phyloP scores from a whole-genome alignment of 2,329 filamentous ascomycete genomes.

The Monosporascus sp. region DNA sequence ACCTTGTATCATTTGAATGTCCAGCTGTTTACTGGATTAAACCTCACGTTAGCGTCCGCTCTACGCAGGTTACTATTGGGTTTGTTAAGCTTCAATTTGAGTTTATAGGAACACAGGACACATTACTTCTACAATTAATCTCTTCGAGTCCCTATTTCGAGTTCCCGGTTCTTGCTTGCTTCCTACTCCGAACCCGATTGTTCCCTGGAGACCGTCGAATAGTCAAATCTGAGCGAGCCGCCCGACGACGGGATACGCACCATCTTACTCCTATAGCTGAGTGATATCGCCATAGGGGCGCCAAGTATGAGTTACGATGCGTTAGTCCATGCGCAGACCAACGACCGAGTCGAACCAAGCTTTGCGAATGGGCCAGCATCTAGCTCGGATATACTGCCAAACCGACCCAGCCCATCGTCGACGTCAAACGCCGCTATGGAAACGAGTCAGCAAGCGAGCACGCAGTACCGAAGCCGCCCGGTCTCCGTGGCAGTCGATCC shows the following conservation, averaged over 20 bases:
- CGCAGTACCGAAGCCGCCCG: slow-evolving; percentile 55
- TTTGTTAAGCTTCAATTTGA: too few relatives aligned
- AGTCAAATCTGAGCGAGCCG: background rate
- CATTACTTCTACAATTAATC: background rate
- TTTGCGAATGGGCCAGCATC: slow-evolving; percentile 18
- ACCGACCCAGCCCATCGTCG: slow-evolving; percentile 15
- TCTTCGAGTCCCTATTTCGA: background rate
- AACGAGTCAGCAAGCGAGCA: slow-evolving; percentile 17
- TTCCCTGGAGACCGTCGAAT: background rate
- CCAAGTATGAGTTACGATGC: slow-evolving; percentile 33
- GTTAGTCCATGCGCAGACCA: slow-evolving; percentile 26
- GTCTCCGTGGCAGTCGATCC: slow-evolving; percentile 83
- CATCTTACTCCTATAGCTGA: background rate
- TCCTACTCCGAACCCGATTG: background rate
- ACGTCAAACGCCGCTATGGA: slow-evolving; percentile 27
- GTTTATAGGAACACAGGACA: too few relatives aligned
- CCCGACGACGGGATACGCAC: too few relatives aligned
- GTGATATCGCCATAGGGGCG: slow-evolving; percentile 19
- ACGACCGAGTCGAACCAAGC: slow-evolving; percentile 22
- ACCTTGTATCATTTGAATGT: background rate
- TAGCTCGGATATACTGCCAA: slow-evolving; percentile 16
- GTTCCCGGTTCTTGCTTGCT: background rate
- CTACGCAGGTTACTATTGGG: too few relatives aligned
- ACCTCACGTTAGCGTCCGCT: too few relatives aligned
- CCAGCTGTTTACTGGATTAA: background rate